phyloP scores from a whole-genome alignment of 2,329 filamentous ascomycete genomes.

The Aspergillus quadrilineatus region DNA sequence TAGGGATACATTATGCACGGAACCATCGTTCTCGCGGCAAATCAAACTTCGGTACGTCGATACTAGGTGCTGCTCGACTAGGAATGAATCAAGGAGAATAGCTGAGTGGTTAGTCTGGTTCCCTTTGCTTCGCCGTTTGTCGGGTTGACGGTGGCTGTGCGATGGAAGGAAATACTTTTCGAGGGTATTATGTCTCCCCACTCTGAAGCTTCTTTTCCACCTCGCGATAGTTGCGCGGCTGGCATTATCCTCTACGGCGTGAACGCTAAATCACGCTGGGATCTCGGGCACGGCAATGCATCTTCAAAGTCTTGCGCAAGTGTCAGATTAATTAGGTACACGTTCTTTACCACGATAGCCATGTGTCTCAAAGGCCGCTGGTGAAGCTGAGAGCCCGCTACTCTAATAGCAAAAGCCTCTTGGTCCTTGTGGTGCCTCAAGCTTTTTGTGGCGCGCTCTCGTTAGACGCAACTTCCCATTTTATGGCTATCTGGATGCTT shows the following conservation, averaged over 20 bases:
- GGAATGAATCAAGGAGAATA: not conserved
- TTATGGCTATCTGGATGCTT: not conserved
- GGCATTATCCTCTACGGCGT: conserved; percentile 39
- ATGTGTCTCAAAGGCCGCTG: conserved; percentile 28
- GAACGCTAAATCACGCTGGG: conserved; percentile 39
- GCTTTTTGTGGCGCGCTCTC: conserved; percentile 3
- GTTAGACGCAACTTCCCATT: not conserved
- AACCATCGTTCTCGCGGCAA: conserved; percentile 33
- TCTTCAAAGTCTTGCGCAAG: conserved; percentile 41
- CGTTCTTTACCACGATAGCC: conserved; percentile 76
- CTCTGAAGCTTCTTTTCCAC: not conserved
- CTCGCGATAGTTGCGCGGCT: conserved; percentile 12
- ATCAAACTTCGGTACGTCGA: conserved; percentile 24
- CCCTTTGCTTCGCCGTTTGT: conserved; percentile 29
- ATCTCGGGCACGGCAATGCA: conserved; percentile 44
- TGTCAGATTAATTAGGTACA: conserved; percentile 41
- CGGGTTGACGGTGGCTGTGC: conserved; percentile 33
- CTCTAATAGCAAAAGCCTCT: not conserved
- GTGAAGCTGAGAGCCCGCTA: conserved; percentile 1
- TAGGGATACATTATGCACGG: conserved; percentile 27
- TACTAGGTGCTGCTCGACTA: too few species aligned
- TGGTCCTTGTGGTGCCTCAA: not conserved
- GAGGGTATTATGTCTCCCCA: conserved; percentile 16
- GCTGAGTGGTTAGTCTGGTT: conserved; percentile 31
- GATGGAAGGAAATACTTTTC: conserved; percentile 31